Conservation (phyloP, 2,329 filamentous ascomycete species). For the Clonostachys rhizophaga region DNA sequence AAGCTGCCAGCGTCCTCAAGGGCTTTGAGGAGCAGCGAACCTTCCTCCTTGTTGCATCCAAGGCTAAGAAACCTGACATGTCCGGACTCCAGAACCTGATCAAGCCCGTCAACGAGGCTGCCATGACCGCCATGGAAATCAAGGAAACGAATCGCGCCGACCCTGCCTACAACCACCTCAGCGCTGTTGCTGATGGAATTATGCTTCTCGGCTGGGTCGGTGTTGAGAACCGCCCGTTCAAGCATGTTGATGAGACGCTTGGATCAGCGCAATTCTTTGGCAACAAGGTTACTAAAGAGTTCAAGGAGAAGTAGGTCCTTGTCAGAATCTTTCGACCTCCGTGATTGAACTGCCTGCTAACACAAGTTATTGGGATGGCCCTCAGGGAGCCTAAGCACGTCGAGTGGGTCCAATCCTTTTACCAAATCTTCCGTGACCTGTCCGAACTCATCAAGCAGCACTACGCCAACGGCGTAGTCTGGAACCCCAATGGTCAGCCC, state of each 20-base stretch:
- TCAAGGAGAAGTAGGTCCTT: conserved; percentile 60
- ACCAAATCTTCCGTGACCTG: conserved; percentile 81
- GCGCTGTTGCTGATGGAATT: conserved; percentile 85
- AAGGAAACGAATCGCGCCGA: conserved; percentile 77
- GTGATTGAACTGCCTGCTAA: neutral
- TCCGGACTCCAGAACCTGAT: conserved; percentile 70
- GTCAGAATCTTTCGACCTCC: neutral
- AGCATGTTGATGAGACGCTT: conserved; percentile 79
- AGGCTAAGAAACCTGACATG: conserved; percentile 86
- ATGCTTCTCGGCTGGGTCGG: conserved; percentile 88
- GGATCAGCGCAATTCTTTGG: conserved; percentile 89
- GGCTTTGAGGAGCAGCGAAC: conserved; percentile 82
- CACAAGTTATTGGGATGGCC: neutral
- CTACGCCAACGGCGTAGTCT: conserved; percentile 73
- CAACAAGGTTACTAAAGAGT: conserved; percentile 87
- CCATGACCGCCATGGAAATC: conserved; percentile 74
- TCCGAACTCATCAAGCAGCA: conserved; percentile 80
- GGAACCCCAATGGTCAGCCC: conserved; percentile 77
- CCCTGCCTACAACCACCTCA: conserved; percentile 74
- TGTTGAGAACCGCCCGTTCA: conserved; percentile 75
- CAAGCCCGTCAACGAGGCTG: conserved; percentile 79
- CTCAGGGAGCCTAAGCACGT: conserved; percentile 71
- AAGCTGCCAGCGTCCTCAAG: conserved; percentile 54
- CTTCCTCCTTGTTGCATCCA: conserved; percentile 83
- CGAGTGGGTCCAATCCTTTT: conserved; percentile 90